Percentiles rank a stretch among this genome's conserved stretches.
Evolutionary conservation across 352 stramenopile species (phyloP).

Genomic region (Globisporangium apiculatum): DNA sequence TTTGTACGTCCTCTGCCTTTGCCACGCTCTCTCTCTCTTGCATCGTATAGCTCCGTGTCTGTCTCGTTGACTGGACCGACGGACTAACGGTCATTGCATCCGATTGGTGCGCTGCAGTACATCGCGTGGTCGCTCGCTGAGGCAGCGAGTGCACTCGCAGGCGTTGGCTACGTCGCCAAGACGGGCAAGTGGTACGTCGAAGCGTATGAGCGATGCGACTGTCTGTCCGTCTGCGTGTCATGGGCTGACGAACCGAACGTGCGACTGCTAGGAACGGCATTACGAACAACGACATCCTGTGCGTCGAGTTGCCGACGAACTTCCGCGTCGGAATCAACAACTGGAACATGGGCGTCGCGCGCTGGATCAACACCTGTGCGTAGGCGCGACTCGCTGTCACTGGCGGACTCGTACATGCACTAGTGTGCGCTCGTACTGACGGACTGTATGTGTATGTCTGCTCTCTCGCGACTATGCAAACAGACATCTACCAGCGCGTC

Average conservation of each 20-base stretch:
- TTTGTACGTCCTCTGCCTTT: constrained; percentile 73
- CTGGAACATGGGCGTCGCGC: constrained; percentile 84
- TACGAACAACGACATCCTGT: constrained; percentile 82
- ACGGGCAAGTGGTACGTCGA: constrained; percentile 62
- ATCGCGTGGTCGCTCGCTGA: constrained; percentile 84
- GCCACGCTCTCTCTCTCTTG: no score
- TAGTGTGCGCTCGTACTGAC: no score
- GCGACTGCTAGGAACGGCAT: constrained; percentile 66
- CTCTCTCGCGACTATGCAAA: background rate
- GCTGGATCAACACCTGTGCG: constrained; percentile 84
- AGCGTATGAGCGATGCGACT: background rate
- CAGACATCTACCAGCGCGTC: constrained; percentile 84
- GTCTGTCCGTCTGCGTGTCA: background rate
- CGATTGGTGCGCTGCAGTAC: constrained; percentile 39
- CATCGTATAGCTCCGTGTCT: no score
- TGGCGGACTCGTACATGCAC: no score
- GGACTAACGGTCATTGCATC: no score
- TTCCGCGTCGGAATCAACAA: constrained; percentile 84
- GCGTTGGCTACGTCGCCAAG: constrained; percentile 69
- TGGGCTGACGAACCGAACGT: no score
- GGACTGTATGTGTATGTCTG: background rate
- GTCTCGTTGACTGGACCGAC: background rate
- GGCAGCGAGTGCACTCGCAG: constrained; percentile 57
- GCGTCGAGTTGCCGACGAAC: constrained; percentile 81
- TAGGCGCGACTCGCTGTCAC: background rate